Evolutionary conservation across 2,329 filamentous ascomycete genomes (phyloP).

Genomic region (Talaromyces rugulosus): DNA sequence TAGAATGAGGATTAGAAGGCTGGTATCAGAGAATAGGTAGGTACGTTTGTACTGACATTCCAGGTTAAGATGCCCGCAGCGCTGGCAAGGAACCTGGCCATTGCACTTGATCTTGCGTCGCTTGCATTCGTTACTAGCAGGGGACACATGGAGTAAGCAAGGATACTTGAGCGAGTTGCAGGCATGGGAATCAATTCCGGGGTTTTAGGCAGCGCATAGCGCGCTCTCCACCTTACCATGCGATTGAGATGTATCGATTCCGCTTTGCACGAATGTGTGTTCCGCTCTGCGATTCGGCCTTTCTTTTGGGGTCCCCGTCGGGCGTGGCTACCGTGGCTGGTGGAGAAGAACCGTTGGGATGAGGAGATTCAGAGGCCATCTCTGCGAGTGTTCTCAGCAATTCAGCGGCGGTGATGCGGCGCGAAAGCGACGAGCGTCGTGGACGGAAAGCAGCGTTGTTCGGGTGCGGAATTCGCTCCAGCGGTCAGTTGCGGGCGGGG

Average conservation of each 20-base stretch:
- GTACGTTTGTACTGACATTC: conserved; percentile 43
- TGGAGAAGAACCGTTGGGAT: conserved; percentile 23
- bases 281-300: conserved; percentile 40
- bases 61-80: conserved; percentile 60
- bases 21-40: not conserved
- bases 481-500: not conserved
- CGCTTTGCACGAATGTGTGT: conserved; percentile 56
- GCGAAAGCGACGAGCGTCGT: not conserved
- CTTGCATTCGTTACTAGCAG: conserved; percentile 58
- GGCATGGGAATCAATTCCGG: not conserved
- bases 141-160: not conserved
- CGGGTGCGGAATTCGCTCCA: conserved; percentile 1
- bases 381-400: not conserved
- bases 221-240: conserved; percentile 48
- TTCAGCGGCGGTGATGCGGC: not conserved
- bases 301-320: conserved; percentile 35
- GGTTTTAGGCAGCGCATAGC: not conserved
- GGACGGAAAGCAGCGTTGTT: conserved; percentile 1
- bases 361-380: conserved; percentile 34
- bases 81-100: conserved; percentile 60
- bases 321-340: conserved; percentile 20
- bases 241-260: conserved; percentile 65
- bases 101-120: conserved; percentile 66
- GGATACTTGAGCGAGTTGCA: conserved; percentile 2
- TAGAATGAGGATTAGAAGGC: conserved; percentile 14